Base-by-base conservation (phyloP, 1,139 yeast species). In the Debaryomyces robertsiae region DNA sequence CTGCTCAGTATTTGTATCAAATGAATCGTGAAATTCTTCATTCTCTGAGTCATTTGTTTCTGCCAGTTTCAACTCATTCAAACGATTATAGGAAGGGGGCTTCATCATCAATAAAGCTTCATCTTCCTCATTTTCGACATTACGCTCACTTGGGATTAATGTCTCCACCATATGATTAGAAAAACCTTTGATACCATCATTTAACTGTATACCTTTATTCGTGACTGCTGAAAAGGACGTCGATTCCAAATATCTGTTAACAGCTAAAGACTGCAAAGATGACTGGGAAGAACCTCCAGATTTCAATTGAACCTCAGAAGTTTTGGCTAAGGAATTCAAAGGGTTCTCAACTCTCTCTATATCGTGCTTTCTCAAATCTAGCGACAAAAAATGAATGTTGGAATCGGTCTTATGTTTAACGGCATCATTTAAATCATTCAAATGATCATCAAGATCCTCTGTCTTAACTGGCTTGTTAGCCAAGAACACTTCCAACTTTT, bases 101-200 rank as follows among this genome's bases (percentile, higher is more conserved):
- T 32, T 39, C 40, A 32, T 31, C 19, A n/a, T 33, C 16, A 41
- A 18, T 6, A 42, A 47, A 4, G 41, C 39, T 10, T 49, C 43
- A 30, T 48, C 46, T 22, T 46, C 48, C 16, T 39, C 39, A 5
- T 22, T 17, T 10, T 28, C 39, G 7, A 30, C 33, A 15, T 42
- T 38, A 7, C 40, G 32, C 11, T 29, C 31, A 11, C 14, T 46
- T 10, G 71, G 72, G 15, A 70, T 57, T 40, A 70, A 56, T 38
- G 61, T 53, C 38, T 62, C 70, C 9, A 72, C 74, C 38, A 67
- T 42, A 24, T 63, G 61, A 46, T 71, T 74, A 1, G 75, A 57
- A 40, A 72, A 67, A 1, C 77, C 77, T 45, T 68, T 69, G 23
- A 73, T 68, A 9, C 78, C 78, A 48, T 72, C 76, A 45, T 67